Conservation (phyloP, 805 yeast genomes). For the Phaffomyces thermotolerans region DNA sequence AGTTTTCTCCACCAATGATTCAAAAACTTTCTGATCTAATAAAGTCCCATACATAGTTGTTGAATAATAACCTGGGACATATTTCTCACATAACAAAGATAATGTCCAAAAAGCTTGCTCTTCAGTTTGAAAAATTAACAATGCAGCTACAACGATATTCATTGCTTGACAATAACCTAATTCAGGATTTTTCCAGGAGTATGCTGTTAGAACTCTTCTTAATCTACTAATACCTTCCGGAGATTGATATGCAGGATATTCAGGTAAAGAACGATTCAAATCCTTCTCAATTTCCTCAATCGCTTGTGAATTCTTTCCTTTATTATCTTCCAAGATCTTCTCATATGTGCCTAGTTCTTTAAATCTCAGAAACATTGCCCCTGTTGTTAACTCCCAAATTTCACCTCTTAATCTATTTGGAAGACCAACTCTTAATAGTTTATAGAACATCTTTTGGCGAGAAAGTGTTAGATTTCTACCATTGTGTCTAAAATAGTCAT, state of each 20-base stretch:
- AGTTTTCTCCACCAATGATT: constrained; percentile 78
- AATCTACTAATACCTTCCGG: constrained; percentile 79
- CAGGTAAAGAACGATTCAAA: constrained; percentile 89
- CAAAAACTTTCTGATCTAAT: constrained; percentile 90
- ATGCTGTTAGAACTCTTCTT: constrained; percentile 84
- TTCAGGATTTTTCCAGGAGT: constrained; percentile 94
- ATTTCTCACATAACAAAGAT: constrained; percentile 68
- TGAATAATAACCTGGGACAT: constrained; percentile 93
- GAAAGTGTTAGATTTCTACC: constrained; percentile 80
- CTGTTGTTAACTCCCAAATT: constrained; percentile 88
- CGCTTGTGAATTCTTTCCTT: constrained; percentile 66
- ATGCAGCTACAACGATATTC: constrained; percentile 85
- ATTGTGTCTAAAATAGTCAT: constrained; percentile 74
- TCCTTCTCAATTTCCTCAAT: constrained; percentile 97
- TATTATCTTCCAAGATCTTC: constrained; percentile 50
- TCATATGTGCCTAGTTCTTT: constrained; percentile 55
- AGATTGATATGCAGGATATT: constrained; percentile 87
- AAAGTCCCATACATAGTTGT: constrained; percentile 96
- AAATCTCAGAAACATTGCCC: constrained; percentile 71
- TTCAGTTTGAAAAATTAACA: constrained; percentile 81
- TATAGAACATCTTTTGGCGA: constrained; percentile 69
- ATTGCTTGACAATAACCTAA: constrained; percentile 98
- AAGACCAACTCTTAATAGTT: constrained; percentile 80
- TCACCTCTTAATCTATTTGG: constrained; percentile 96
- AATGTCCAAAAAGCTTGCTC: constrained; percentile 97